phyloP scores from a whole-genome alignment of 2,329 filamentous ascomycete genomes.

The Botrytis aclada region DNA sequence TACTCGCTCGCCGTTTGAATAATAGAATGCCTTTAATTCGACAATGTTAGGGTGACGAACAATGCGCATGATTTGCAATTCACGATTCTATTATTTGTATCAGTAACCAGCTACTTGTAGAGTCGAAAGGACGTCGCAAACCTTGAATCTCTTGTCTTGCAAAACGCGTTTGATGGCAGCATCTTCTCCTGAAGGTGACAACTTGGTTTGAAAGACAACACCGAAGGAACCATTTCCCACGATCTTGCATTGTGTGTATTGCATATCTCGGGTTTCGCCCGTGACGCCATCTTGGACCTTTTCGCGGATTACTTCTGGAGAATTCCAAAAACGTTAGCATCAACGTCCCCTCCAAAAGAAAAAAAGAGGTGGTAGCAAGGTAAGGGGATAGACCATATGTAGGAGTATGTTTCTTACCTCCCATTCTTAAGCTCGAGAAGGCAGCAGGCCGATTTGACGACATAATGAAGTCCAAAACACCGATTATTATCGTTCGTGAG shows the following conservation, averaged over 20 bases:
- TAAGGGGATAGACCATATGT: conserved; percentile 19
- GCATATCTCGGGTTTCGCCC: conserved; percentile 92
- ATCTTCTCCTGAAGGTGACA: conserved; percentile 96
- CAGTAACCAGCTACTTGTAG: conserved; percentile 11
- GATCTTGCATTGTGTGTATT: conserved; percentile 99
- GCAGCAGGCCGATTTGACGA: conserved; percentile 88
- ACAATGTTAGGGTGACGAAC: conserved; percentile 99
- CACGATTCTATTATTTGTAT: conserved; percentile 72
- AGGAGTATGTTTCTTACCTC: conserved; percentile 61
- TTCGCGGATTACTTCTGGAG: conserved; percentile 94
- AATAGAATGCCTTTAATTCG: conserved; percentile 98
- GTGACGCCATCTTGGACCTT: conserved; percentile 98
- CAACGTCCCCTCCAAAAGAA: neutral
- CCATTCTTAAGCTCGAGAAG: conserved; percentile 89
- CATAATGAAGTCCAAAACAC: conserved; percentile 53
- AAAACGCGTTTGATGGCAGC: conserved; percentile 98
- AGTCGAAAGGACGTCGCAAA: conserved; percentile 42
- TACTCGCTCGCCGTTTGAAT: conserved; percentile 98
- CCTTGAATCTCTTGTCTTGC: conserved; percentile 99
- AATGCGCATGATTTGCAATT: conserved; percentile 99
- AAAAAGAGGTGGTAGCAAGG: neutral
- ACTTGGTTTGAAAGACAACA: conserved; percentile 98
- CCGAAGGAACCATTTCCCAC: conserved; percentile 98
- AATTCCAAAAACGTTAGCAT: conserved; percentile 28
- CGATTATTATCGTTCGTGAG: conserved; percentile 41